phyloP scores from a whole-genome alignment of 768 basidiomycete species.

The Xerocomellus dryophilus region DNA sequence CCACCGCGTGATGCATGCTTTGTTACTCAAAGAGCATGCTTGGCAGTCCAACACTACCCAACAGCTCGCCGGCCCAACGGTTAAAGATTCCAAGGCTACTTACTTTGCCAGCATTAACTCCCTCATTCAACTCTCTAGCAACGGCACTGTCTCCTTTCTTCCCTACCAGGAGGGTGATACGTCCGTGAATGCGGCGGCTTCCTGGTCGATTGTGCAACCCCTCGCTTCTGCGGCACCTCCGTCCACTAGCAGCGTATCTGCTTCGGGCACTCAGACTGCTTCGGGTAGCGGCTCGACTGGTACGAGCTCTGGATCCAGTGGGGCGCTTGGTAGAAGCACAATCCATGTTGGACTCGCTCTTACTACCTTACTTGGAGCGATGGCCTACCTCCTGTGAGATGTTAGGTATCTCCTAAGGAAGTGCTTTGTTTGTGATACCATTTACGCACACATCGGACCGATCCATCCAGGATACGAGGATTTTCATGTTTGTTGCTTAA shows the following conservation, averaged over 20 bases:
- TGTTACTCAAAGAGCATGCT: constrained; percentile 6
- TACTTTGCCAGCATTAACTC: constrained; percentile 63
- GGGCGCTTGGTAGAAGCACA: constrained; percentile 9
- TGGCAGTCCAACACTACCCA: constrained; percentile 61
- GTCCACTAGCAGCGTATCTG: constrained; percentile 18
- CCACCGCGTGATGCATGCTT: neutral
- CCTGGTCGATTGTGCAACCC: constrained; percentile 47
- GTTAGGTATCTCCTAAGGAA: neutral
- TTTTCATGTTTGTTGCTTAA: neutral
- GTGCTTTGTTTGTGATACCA: constrained; percentile 6
- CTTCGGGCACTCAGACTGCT: constrained; percentile 19
- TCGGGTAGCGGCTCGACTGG: constrained; percentile 15
- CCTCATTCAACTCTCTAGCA: constrained; percentile 65
- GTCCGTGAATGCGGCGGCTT: constrained; percentile 41
- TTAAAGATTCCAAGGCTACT: constrained; percentile 55
- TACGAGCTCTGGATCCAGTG: constrained; percentile 10
- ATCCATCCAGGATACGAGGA: neutral
- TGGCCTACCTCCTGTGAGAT: constrained; percentile 16
- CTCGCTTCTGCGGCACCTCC: constrained; percentile 46
- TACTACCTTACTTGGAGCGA: constrained; percentile 12
- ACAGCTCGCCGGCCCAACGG: constrained; percentile 54
- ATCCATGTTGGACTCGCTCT: constrained; percentile 16
- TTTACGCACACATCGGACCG: constrained; percentile 1
- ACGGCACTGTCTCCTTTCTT: constrained; percentile 58
- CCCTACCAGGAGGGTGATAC: constrained; percentile 50